These are phyloP conservation scores for Daldinia loculata DNA, from an alignment of 495 filamentous ascomycete species.

Conservation along the genomic window DNA sequence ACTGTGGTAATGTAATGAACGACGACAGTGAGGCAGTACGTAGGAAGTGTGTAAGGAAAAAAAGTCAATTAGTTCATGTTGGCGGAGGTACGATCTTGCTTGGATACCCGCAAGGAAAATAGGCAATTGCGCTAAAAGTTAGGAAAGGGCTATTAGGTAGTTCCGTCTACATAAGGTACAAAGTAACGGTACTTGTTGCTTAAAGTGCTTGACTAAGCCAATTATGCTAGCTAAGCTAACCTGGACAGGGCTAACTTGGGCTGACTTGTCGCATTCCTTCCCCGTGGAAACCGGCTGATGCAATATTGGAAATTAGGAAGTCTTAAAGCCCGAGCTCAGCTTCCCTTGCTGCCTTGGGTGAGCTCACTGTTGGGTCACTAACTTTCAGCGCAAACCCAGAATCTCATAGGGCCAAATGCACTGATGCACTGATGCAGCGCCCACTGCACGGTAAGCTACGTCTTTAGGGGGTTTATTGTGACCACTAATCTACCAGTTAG, in stretches of 20 bases:
- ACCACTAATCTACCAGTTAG: constrained; percentile 40
- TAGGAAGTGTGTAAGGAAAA: constrained; percentile 1
- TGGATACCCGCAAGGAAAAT: constrained; percentile 3
- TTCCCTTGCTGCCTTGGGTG: constrained; percentile 17
- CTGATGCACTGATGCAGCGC: constrained; percentile 2
- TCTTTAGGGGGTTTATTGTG: constrained; percentile 28
- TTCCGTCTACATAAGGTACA: background rate
- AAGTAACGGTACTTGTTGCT: constrained; percentile 4
- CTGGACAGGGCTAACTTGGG: constrained; percentile 14
- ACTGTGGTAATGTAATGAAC: constrained; percentile 36
- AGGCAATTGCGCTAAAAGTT: background rate
- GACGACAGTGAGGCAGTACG: constrained; percentile 27
- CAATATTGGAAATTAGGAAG: constrained; percentile 27
- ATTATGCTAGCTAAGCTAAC: constrained; percentile 1
- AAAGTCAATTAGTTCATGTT: constrained; percentile 9
- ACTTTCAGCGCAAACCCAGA: constrained; percentile 7
- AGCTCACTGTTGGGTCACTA: constrained; percentile 5
- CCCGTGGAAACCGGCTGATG: constrained; percentile 27
- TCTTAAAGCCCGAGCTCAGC: constrained; percentile 29
- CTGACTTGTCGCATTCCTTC: constrained; percentile 22
- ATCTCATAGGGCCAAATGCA: constrained; percentile 40
- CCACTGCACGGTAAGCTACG: constrained; percentile 15
- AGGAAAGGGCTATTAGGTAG: background rate
- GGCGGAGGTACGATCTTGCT: constrained; percentile 9
- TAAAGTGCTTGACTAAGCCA: constrained; percentile 14